phyloP scores from a whole-genome alignment of 495 filamentous ascomycete species.

The Trichoderma erinaceum region DNA sequence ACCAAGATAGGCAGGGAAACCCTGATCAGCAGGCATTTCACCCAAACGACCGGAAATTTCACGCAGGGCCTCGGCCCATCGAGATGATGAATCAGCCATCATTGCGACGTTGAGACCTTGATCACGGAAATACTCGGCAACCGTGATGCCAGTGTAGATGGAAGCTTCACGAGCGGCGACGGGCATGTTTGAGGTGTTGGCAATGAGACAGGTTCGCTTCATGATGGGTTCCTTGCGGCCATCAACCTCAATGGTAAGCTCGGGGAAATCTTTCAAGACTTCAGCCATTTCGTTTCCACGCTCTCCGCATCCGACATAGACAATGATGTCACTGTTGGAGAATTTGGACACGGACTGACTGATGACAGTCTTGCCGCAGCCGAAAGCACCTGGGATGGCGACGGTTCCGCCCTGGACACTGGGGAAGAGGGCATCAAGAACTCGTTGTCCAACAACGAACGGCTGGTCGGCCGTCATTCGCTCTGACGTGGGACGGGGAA shows the following conservation, averaged over 20 bases:
- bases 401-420: slow-evolving; percentile 96
- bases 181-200: slow-evolving; percentile 99
- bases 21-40: slow-evolving; percentile 99
- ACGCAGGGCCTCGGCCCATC: slow-evolving; percentile 97
- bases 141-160: slow-evolving; percentile 97
- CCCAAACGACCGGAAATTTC: slow-evolving; percentile 98
- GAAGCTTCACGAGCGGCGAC: slow-evolving; percentile 97
- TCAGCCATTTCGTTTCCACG: slow-evolving; percentile 99
- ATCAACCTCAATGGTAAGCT: slow-evolving; percentile 83
- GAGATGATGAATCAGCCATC: slow-evolving; percentile 99
- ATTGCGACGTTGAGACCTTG: slow-evolving; percentile 97
- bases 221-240: slow-evolving; percentile 98
- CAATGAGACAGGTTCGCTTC: slow-evolving; percentile 98
- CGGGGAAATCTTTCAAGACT: slow-evolving; percentile 99
- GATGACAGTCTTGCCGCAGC: slow-evolving; percentile 99
- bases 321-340: slow-evolving; percentile 98
- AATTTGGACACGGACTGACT: slow-evolving; percentile 97
- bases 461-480: slow-evolving; percentile 81
- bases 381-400: slow-evolving; percentile 96
- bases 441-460: slow-evolving; percentile 92
- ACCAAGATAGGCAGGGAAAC: slow-evolving; percentile 96
- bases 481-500: slow-evolving; percentile 83
- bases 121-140: slow-evolving; percentile 97
- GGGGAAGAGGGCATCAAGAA: slow-evolving; percentile 96
- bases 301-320: slow-evolving; percentile 97